Evolutionary conservation across 1,284 basidiomycete genomes (phyloP), one percentile per base, ranked within the genome.

Genomic region (Hymenochaete sp.): DNA sequence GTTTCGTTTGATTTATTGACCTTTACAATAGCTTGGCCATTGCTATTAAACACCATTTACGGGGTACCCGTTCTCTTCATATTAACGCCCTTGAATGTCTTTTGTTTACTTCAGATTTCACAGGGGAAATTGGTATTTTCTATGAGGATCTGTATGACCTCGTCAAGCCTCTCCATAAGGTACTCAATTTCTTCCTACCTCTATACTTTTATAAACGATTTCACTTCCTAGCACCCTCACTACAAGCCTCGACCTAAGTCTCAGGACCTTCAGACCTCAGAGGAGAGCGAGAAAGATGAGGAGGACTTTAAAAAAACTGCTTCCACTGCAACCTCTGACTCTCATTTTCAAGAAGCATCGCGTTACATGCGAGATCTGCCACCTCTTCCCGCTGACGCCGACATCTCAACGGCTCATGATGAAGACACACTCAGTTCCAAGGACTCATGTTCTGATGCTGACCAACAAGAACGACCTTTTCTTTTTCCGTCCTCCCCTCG

Each of bases 11-110:
- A 35, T n/a, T 11, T 19, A 19, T 19, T 31, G 16, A 14, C 19
- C 13, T 9, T 27, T 16, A 38, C 35, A 45, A 3, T 42, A 79
- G 77, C 2, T 79, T 73, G 51, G 62, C 70, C 3, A 66, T 80
- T 16, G 67, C 79, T 0, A 49, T 80, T n/a, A 82, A 82, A 55
- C 79, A 82, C 56, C 77, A 81, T 56, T 59, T 82, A 21, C 66
- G 79, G 55, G 73, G 74, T 70, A n/a, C n/a, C n/a, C n/a, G n/a
- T n/a, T n/a, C n/a, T 48, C 26, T 55, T 35, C 13, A 10, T 14
- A 2, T 19, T 27, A 32, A 33, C 35, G 13, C 26, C 14, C 9
- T 24, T 31, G 22, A 14, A 19, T 9, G n/a, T n/a, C 11, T 21
- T 26, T 14, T 28, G 24, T 3, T 7, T 29, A 21, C 33, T 38